Evolutionary conservation across 345 rosid species (phyloP).

Genomic region (Aegle marmelos): DNA sequence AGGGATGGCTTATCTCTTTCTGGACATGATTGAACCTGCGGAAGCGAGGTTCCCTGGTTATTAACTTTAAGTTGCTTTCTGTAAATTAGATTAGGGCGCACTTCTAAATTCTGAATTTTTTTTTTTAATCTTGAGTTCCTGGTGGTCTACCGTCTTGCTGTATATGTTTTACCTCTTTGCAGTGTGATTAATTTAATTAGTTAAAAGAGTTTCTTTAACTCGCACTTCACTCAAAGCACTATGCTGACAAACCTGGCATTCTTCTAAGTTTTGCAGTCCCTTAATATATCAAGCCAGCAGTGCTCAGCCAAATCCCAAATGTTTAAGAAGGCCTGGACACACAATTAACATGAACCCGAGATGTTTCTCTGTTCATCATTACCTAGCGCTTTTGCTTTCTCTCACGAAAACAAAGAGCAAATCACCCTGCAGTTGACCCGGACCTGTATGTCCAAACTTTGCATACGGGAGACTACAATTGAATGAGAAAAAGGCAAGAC

Average conservation of each 20-base stretch:
- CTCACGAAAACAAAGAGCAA: no score
- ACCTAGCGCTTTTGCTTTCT: no score
- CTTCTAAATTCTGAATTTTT: neutral
- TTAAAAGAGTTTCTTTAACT: neutral
- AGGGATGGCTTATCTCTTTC: constrained; percentile 62
- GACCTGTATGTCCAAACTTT: no score
- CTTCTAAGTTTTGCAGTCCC: neutral
- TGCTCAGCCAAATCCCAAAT: neutral
- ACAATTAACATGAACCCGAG: neutral
- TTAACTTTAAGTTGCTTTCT: constrained; percentile 35
- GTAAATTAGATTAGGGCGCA: neutral
- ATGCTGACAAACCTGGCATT: neutral
- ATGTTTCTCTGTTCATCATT: neutral
- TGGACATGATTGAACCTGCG: constrained; percentile 54
- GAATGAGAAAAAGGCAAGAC: no score
- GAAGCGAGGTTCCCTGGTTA: constrained; percentile 61
- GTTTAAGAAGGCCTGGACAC: neutral
- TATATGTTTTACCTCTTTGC: no score
- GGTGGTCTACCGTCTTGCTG: neutral
- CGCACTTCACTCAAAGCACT: neutral
- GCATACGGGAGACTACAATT: no score
- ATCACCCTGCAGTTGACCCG: no score
- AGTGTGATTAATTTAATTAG: neutral
- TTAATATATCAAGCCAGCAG: neutral
- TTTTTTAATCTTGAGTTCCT: neutral